Base-by-base conservation (phyloP, 176 grass and related monocot genomes). In the Elaeis guineensis region DNA sequence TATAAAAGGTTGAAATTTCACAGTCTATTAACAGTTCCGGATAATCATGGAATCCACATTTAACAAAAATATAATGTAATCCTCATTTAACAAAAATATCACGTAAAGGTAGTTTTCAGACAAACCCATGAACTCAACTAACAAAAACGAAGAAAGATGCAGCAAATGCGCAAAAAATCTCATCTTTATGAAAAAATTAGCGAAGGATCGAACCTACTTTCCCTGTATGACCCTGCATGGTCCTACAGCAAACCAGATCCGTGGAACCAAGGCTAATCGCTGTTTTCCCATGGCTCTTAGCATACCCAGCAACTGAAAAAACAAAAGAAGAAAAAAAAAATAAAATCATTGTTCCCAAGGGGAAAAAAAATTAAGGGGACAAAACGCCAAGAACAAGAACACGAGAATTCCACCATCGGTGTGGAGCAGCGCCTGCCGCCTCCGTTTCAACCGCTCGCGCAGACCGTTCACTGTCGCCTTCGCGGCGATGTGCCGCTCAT, bases 161-260 rank as follows among this genome's bases (percentile, higher is more conserved):
- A 44, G 35, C 35, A 44, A 44, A 44, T 14, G 35, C 35, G 35
- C 35, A 44, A 44, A 12, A 6, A 44, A 14, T 44, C 9, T 14
- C 35, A 44, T 44, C 35, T 44, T 14, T 44, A 3, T 12, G 2
- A 44, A 44, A 14, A 11, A 44, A 44, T 44, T 6, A 12, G 11
- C 8, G 32, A 35, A 35, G 32, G 32, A 35, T 7, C 11, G 32
- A 44, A 6, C 35, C 35, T 77, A 96, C 92, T 83, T 96, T 96
- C 28, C 87, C 92, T 61, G 86, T 88, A 57, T 96, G 92, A 24
- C 90, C 90, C 68, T 84, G 90, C 52, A 95, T 72, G 68, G 83
- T 90, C 77, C 90, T 81, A 66, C 86, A 95, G 77, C 92, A 97
- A 49, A 97, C 87, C 72, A 97, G 92, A 97, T 97, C 87, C 69